Conservation (phyloP, 345 rosid genomes). For the rapeseed (Brassica napus) region DNA sequence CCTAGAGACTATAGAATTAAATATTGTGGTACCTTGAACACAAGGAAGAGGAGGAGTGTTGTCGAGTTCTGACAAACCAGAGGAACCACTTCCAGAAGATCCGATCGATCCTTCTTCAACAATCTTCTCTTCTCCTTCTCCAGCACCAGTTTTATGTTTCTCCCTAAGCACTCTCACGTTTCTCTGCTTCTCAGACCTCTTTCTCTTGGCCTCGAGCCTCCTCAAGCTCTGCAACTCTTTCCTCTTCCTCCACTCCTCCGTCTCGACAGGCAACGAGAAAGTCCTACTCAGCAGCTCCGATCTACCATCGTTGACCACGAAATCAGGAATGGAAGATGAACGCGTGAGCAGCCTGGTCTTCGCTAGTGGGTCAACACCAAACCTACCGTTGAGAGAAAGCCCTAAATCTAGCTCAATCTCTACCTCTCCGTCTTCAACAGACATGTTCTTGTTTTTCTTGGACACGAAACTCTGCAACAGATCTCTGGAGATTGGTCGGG, state of each 20-base stretch:
- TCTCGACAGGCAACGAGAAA: conserved; percentile 63
- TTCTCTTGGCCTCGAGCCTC: conserved; percentile 80
- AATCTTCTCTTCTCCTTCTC: conserved; percentile 34
- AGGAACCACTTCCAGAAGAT: conserved; percentile 65
- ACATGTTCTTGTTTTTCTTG: conserved; percentile 35
- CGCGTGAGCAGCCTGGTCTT: conserved; percentile 49
- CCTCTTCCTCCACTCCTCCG: conserved; percentile 77
- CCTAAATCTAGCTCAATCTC: conserved; percentile 78
- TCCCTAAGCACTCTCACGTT: conserved; percentile 42
- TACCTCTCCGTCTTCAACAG: conserved; percentile 42
- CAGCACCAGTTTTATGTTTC: conserved; percentile 17
- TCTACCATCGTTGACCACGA: conserved; percentile 45
- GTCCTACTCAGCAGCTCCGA: conserved; percentile 50
- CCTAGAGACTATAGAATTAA: not conserved
- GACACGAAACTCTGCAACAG: conserved; percentile 49
- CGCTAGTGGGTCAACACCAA: conserved; percentile 73
- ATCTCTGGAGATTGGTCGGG: conserved; percentile 33
- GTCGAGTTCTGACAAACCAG: conserved; percentile 61
- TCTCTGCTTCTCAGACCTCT: conserved; percentile 72
- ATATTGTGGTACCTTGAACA: conserved; percentile 50
- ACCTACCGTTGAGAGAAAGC: conserved; percentile 74
- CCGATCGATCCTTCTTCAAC: conserved; percentile 51
- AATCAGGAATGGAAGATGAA: conserved; percentile 58
- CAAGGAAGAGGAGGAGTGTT: conserved; percentile 34
- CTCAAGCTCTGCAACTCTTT: conserved; percentile 62